These are phyloP conservation scores for Juglanconis oblonga DNA, from an alignment of 2,329 filamentous ascomycete genomes.

Conservation along the genomic window DNA sequence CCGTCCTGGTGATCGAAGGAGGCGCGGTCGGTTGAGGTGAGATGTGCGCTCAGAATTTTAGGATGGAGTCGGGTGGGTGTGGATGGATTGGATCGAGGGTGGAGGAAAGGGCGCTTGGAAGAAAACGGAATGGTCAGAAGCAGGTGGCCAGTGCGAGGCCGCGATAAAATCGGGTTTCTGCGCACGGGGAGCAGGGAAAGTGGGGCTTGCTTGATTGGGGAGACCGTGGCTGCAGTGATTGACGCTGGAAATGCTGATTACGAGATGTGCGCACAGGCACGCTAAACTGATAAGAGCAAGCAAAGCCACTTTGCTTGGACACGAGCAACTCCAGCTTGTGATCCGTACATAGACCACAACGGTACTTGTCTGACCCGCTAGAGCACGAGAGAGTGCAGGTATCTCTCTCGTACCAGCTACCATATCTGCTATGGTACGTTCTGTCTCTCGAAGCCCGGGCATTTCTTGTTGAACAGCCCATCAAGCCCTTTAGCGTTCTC, in stretches of 20 bases:
- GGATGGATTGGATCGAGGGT: constrained; percentile 2
- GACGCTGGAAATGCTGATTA: neutral
- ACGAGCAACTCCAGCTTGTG: neutral
- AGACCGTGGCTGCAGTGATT: neutral
- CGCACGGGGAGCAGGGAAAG: neutral
- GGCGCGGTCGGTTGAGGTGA: neutral
- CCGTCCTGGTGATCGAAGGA: neutral
- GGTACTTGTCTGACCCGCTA: neutral
- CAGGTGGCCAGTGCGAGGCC: constrained; percentile 7
- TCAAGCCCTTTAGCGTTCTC: no score
- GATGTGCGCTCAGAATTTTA: constrained; percentile 5
- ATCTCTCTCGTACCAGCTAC: neutral
- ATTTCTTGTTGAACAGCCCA: no score
- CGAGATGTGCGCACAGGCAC: neutral
- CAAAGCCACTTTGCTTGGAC: neutral
- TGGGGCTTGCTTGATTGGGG: neutral
- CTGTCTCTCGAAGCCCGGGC: no score
- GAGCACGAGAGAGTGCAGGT: neutral
- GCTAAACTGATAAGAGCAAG: neutral
- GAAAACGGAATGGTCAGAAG: constrained; percentile 16
- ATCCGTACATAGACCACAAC: neutral
- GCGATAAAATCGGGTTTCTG: neutral
- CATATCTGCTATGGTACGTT: neutral
- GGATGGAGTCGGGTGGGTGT: neutral
- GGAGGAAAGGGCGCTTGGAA: constrained; percentile 1